Evolutionary conservation across 495 filamentous ascomycete species (phyloP), one percentile per base, ranked within the genome.

Genomic region (Tuber aestivum): DNA sequence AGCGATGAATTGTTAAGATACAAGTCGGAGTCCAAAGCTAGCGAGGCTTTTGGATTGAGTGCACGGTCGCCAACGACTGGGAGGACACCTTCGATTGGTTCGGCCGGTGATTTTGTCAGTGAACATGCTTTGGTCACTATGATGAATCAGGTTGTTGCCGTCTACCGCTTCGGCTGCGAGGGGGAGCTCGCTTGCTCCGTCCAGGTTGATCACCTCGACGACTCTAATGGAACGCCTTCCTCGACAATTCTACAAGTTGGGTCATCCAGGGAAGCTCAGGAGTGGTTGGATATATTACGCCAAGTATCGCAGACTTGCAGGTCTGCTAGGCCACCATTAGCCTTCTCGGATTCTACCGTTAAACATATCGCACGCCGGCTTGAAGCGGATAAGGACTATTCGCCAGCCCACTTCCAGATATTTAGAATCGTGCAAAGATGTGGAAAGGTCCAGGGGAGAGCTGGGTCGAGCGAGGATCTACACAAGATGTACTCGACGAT

Each of bases 401-500:
- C 91, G 72, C 89, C 91, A 70, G 84, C 85, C 27, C 88, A 89
- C 68, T 91, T 94, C 80, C 89, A 92, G 74, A 91, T 97, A 77
- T 97, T 93, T 83, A 91, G 92, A 21, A 92, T 97, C 21, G 89
- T 96, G 41, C 91, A 94, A 77, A 91, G 94, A 72, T 85, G 87
- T 35, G 85, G 86, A 70, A 88, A 87, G 75, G 84, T 88, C 50
- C 82, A 84, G 38, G 84, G 86, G 48, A 83, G 79, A 72, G 85
- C 85, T 77, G 90, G 91, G 41, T 92, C 92, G 72, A 89, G 90
- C 38, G 95, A 97, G 76, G 89, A 94, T 77, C 86, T 95, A 27
- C 89, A 92, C 32, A 94, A 93, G 75, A 82, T 92, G 72, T 89
- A 88, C 7, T 89, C 91, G 5, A 90, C 88, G 14, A 88, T 92